phyloP scores from a whole-genome alignment of 768 basidiomycete species.

The Leccinum olivaceopallidum region DNA sequence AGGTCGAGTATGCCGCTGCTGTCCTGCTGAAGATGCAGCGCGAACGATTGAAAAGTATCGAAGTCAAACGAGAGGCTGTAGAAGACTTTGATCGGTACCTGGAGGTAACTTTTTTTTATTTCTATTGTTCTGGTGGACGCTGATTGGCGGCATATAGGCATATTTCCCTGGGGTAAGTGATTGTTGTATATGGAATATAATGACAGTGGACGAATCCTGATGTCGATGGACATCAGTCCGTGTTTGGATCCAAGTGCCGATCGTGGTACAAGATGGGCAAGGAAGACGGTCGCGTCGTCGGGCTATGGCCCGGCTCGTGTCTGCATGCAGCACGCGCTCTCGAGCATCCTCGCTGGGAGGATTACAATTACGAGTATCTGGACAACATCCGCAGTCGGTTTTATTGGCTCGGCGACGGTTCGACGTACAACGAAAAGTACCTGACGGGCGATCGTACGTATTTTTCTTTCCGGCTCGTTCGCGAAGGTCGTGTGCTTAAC shows the following conservation, averaged over 20 bases:
- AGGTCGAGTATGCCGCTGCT: slow-evolving; percentile 53
- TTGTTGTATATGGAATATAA: no score
- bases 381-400: slow-evolving; percentile 48
- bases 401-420: slow-evolving; percentile 61
- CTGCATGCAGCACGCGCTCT: slow-evolving; percentile 52
- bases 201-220: slow-evolving; percentile 21
- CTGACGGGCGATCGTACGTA: slow-evolving; percentile 38
- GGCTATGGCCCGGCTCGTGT: slow-evolving; percentile 63
- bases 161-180: slow-evolving; percentile 12
- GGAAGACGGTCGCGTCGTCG: slow-evolving; percentile 54
- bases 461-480: slow-evolving; percentile 33
- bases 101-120: slow-evolving; percentile 37
- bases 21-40: slow-evolving; percentile 52
- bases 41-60: slow-evolving; percentile 62
- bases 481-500: slow-evolving; percentile 40
- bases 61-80: slow-evolving; percentile 59
- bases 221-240: slow-evolving; percentile 41
- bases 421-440: slow-evolving; percentile 52
- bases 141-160: slow-evolving; percentile 6
- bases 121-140: neutral
- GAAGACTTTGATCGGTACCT: slow-evolving; percentile 55
- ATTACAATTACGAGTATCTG: slow-evolving; percentile 52
- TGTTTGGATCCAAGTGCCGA: slow-evolving; percentile 56
- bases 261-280: slow-evolving; percentile 68
- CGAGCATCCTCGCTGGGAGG: slow-evolving; percentile 63